Conservation (phyloP, 176 grass and related monocot genomes). For the Eleusine indica region DNA sequence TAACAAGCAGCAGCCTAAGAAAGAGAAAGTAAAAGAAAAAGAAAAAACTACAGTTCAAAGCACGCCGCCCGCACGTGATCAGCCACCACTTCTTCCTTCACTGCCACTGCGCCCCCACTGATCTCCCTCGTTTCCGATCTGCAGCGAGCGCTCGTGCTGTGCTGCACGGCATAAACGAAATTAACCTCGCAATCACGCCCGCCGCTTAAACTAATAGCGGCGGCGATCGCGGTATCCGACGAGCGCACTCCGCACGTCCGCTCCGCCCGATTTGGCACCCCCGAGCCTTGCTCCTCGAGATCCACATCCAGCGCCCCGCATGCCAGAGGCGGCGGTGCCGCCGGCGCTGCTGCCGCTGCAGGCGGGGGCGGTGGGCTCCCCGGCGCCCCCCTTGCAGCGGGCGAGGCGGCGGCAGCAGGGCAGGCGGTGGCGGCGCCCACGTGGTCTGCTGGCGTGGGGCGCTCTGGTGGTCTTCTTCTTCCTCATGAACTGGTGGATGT, state of each 20-base stretch:
- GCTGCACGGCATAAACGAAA: slow-evolving; percentile 12
- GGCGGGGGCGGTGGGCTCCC: slow-evolving; percentile 11
- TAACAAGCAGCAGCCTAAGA: too few relatives aligned
- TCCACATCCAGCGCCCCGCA: slow-evolving; percentile 17
- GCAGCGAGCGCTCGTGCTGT: not conserved
- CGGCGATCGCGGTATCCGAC: slow-evolving; percentile 34
- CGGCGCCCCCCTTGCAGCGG: slow-evolving; percentile 27
- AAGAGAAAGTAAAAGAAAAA: too few relatives aligned
- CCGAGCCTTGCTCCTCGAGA: slow-evolving; percentile 12
- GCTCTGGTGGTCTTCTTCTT: slow-evolving; percentile 85
- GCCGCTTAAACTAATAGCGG: slow-evolving; percentile 30
- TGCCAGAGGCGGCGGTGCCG: slow-evolving; percentile 4
- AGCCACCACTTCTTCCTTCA: slow-evolving; percentile 1
- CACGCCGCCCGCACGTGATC: slow-evolving; percentile 24
- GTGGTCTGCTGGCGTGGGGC: slow-evolving; percentile 61
- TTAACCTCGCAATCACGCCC: slow-evolving; percentile 26
- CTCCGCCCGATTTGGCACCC: not conserved
- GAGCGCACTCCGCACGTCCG: not conserved
- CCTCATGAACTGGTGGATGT: slow-evolving; percentile 99
- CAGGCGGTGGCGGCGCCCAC: slow-evolving; percentile 58
- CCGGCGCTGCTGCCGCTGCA: slow-evolving; percentile 20
- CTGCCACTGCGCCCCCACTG: slow-evolving; percentile 7
- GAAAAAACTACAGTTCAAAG: not conserved
- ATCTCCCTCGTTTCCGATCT: slow-evolving; percentile 30
- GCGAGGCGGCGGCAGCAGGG: slow-evolving; percentile 39